These are phyloP conservation scores for Colletotrichum godetiae DNA, from an alignment of 2,329 filamentous ascomycete genomes.

Conservation along the genomic window DNA sequence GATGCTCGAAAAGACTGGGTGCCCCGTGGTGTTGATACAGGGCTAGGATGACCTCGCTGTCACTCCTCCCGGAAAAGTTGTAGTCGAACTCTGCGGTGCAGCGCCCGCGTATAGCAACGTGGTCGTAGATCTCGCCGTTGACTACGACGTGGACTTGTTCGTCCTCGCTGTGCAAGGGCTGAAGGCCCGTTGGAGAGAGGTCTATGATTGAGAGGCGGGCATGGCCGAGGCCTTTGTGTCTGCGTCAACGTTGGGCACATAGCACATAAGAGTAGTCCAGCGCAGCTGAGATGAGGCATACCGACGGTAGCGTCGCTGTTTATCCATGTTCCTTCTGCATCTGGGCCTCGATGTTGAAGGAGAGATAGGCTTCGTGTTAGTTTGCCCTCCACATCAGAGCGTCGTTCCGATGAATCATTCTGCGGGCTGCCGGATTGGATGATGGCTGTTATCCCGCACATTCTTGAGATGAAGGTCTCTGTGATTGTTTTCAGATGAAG, in stretches of 20 bases:
- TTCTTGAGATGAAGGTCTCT: no score
- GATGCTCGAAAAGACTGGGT: conserved; percentile 46
- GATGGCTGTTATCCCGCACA: no score
- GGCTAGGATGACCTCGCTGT: conserved; percentile 64
- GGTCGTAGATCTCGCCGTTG: conserved; percentile 51
- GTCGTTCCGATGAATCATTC: no score
- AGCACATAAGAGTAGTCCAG: not conserved
- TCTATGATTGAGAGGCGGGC: conserved; percentile 63
- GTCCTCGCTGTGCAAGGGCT: conserved; percentile 54
- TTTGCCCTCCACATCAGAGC: not conserved
- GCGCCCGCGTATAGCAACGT: conserved; percentile 58
- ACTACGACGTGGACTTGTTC: conserved; percentile 62
- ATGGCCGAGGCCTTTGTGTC: conserved; percentile 51
- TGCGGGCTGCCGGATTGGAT: no score
- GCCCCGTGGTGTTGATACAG: conserved; percentile 61
- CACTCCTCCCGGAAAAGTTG: conserved; percentile 55
- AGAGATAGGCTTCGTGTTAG: not conserved
- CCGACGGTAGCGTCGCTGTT: conserved; percentile 5
- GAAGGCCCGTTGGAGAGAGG: conserved; percentile 54
- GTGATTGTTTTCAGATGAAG: no score
- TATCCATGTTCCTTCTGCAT: conserved; percentile 42
- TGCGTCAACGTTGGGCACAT: not conserved
- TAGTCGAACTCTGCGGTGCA: conserved; percentile 49
- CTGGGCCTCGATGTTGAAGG: conserved; percentile 43
- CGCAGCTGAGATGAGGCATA: not conserved